Evolutionary conservation across 768 basidiomycete genomes (phyloP), one percentile per base, ranked within the genome.

Genomic region (Kwoniella botswanensis): DNA sequence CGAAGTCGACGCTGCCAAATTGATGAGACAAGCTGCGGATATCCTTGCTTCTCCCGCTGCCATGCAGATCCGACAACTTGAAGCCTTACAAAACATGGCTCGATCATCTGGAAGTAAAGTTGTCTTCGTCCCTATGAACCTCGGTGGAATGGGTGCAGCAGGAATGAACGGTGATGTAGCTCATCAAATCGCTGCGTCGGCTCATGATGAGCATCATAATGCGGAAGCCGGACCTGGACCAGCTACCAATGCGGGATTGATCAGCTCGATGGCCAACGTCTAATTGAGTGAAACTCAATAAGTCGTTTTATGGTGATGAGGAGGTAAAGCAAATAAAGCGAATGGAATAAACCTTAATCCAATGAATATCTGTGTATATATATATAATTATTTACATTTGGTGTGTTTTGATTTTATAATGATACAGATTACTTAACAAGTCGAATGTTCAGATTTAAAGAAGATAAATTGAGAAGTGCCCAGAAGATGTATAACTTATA

Each of bases 11-110:
- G 87, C 94, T 44, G 94, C 94, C 29, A 89, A 93, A 77, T 88
- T 98, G 82, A 98, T 98, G 95, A 88, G 95, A 71, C 93, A 96
- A 83, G 68, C 68, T 35, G 68, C 68, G 63, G 68, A 70, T 70
- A 82, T 83, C 71, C 79, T 82, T 44, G 93, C 94, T 22, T 92
- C 90, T 12, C 94, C 94, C 10, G 95, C 96, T 22, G 96, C 96
- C 65, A 97, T 98, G 94, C 94, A 97, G 84, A 98, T 98, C 82
- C 88, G 96, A 70, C 96, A 98, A 82, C 88, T 98, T 73, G 96
- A 99, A 84, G 93, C 94, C 59, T 88, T 98, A 74, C 94, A 97
- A 87, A 88, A 89, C 79, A 98, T 98, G 95, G 92, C 95, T 59
- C 92, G 92, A 84, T 89, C 89, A 17, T 21, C 68, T 1, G 87